These are phyloP conservation scores for Metarhizium robertsii DNA, from an alignment of 2,329 filamentous ascomycete genomes.

Conservation along the genomic window DNA sequence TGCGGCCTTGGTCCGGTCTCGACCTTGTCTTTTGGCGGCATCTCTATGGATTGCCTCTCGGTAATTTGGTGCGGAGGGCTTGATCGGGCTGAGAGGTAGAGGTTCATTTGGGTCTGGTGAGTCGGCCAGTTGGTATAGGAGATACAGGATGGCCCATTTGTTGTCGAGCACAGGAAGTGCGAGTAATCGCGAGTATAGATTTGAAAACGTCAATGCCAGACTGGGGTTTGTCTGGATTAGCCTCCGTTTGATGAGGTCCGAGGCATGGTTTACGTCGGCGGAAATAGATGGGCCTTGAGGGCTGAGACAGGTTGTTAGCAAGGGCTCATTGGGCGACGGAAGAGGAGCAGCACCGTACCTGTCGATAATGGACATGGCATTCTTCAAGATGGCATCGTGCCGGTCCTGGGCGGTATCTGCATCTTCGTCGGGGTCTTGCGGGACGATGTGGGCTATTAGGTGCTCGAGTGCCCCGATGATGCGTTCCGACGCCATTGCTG, in stretches of 20 bases:
- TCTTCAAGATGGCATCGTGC: slow-evolving; percentile 51
- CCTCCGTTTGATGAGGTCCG: slow-evolving; percentile 83
- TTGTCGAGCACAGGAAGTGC: slow-evolving; percentile 87
- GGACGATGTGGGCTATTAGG: slow-evolving; percentile 66
- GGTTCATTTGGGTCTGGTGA: slow-evolving; percentile 47
- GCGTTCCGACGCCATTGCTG: slow-evolving; percentile 53
- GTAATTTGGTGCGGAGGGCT: slow-evolving; percentile 27
- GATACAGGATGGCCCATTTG: slow-evolving; percentile 94
- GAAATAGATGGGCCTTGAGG: slow-evolving; percentile 45
- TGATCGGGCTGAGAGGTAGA: slow-evolving; percentile 33
- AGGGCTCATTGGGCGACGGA: not conserved
- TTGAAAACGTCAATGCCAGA: slow-evolving; percentile 77
- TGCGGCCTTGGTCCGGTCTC: slow-evolving; percentile 27
- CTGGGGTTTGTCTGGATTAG: slow-evolving; percentile 69
- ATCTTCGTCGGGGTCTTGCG: slow-evolving; percentile 54
- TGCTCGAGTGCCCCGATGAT: slow-evolving; percentile 72
- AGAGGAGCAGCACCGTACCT: slow-evolving; percentile 25
- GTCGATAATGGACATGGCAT: slow-evolving; percentile 42
- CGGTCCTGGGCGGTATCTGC: slow-evolving; percentile 60
- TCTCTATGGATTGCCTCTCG: slow-evolving; percentile 28
- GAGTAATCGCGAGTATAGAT: slow-evolving; percentile 80
- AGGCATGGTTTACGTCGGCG: slow-evolving; percentile 80
- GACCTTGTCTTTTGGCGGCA: slow-evolving; percentile 26
- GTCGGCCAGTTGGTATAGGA: slow-evolving; percentile 77
- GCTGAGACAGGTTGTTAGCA: slow-evolving; percentile 18